Evolutionary conservation across 768 basidiomycete species (phyloP).

Genomic region (Pleurotus tuber-regium): DNA sequence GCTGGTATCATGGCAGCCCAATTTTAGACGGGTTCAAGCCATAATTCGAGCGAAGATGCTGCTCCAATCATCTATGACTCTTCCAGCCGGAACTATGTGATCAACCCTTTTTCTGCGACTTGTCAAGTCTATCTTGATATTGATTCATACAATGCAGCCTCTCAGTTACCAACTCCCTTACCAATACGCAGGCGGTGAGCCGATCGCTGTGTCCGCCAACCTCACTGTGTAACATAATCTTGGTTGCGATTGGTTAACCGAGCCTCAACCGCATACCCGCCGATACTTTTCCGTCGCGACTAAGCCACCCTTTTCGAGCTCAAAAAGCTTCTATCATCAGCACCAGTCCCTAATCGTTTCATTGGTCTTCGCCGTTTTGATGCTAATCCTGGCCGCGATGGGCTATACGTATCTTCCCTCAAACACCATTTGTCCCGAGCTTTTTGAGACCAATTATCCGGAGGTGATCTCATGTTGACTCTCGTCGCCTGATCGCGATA

Average conservation of each 20-base stretch:
- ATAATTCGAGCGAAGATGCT: too few species aligned
- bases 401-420: neutral
- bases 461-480: neutral
- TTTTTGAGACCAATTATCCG: constrained; percentile 6
- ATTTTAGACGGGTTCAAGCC: too few species aligned
- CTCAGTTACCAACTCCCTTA: too few species aligned
- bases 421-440: constrained; percentile 4
- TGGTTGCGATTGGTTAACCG: constrained; percentile 6
- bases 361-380: neutral
- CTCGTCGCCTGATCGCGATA: neutral
- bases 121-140: too few species aligned
- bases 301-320: neutral
- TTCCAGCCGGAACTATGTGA: too few species aligned
- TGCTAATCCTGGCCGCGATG: constrained; percentile 2
- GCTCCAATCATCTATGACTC: too few species aligned
- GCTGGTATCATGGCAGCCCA: too few species aligned
- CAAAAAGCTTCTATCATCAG: neutral
- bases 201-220: too few species aligned
- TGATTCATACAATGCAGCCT: too few species aligned
- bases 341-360: neutral
- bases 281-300: constrained; percentile 4
- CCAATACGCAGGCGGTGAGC: too few species aligned
- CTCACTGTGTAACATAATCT: neutral
- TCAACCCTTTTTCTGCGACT: too few species aligned
- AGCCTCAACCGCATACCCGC: constrained; percentile 1